phyloP scores from a whole-genome alignment of 768 basidiomycete genomes.

The Tricholoma furcatifolium region DNA sequence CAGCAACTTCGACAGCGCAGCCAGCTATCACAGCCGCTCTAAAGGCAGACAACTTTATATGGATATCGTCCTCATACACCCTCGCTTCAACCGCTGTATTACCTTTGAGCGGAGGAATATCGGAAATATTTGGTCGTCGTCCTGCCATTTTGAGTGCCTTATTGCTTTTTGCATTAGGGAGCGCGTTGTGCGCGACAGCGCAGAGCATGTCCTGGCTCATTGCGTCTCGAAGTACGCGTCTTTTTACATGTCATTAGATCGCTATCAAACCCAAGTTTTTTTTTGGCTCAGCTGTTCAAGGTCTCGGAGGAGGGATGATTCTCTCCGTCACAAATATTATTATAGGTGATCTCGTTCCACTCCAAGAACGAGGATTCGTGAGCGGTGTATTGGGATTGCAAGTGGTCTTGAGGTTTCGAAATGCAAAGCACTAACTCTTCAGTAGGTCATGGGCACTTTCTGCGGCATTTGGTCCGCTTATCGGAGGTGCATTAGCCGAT shows the following conservation, averaged over 20 bases:
- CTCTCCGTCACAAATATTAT: slow-evolving; percentile 38
- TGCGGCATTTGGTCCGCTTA: slow-evolving; percentile 30
- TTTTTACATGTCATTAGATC: background rate
- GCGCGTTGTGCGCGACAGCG: slow-evolving; percentile 36
- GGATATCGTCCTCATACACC: slow-evolving; percentile 25
- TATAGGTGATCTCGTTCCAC: slow-evolving; percentile 43
- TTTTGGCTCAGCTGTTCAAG: slow-evolving; percentile 34
- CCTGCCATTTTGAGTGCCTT: slow-evolving; percentile 29
- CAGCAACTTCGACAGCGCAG: slow-evolving; percentile 8
- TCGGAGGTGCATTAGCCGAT: slow-evolving; percentile 34
- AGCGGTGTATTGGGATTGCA: slow-evolving; percentile 34
- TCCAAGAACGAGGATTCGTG: slow-evolving; percentile 42
- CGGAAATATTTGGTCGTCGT: slow-evolving; percentile 32
- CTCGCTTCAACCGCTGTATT: slow-evolving; percentile 38
- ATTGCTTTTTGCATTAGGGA: slow-evolving; percentile 34
- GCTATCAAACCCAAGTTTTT: too few relatives aligned
- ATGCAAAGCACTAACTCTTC: too few relatives aligned
- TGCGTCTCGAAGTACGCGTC: slow-evolving; percentile 28
- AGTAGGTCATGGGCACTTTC: slow-evolving; percentile 34
- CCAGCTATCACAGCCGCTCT: slow-evolving; percentile 10
- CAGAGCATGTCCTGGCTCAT: slow-evolving; percentile 40
- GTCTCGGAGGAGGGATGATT: slow-evolving; percentile 40
- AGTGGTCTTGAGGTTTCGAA: too few relatives aligned
- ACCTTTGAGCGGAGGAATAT: slow-evolving; percentile 30
- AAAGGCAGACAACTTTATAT: slow-evolving; percentile 1